phyloP scores from a whole-genome alignment of 2,329 filamentous ascomycete species.

The Ciborinia camelliae region DNA sequence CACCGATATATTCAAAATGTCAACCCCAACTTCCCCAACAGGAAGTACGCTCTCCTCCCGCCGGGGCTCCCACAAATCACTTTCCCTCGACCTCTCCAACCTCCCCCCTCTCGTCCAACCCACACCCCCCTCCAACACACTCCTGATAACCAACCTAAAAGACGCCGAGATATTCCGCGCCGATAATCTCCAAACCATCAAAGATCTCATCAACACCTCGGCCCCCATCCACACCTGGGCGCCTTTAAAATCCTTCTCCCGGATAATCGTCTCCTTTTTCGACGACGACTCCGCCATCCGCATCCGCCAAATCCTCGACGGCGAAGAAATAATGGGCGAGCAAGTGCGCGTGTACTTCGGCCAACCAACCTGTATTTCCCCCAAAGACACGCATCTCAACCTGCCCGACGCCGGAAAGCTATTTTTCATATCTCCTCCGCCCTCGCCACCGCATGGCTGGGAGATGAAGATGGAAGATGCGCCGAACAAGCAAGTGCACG shows the following conservation, averaged over 20 bases:
- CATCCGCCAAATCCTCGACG: conserved; percentile 71
- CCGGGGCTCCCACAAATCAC: conserved; percentile 44
- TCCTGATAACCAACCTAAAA: conserved; percentile 78
- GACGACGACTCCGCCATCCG: conserved; percentile 65
- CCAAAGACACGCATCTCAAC: conserved; percentile 56
- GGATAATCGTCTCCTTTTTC: conserved; percentile 77
- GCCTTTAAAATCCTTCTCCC: conserved; percentile 76
- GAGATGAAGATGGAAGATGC: conserved; percentile 65
- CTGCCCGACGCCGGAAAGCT: conserved; percentile 67
- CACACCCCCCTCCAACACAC: conserved; percentile 76
- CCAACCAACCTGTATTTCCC: conserved; percentile 55
- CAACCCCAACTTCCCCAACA: conserved; percentile 11
- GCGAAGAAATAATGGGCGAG: conserved; percentile 68
- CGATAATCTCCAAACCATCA: conserved; percentile 70
- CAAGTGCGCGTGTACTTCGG: conserved; percentile 68
- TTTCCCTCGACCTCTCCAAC: conserved; percentile 68
- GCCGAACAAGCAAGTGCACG: conserved; percentile 66
- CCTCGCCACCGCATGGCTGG: conserved; percentile 66
- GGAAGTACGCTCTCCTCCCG: conserved; percentile 29
- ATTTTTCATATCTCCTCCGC: conserved; percentile 70
- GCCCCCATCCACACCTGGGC: conserved; percentile 74
- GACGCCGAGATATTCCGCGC: conserved; percentile 70
- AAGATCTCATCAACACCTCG: conserved; percentile 65
- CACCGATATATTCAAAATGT: conserved; percentile 15
- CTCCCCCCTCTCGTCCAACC: conserved; percentile 67